A percentile compares a stretch with the other conserved stretches of the same genome.
phyloP scores from a whole-genome alignment of 2,329 filamentous ascomycete genomes.

The Colletotrichum tofieldiae region DNA sequence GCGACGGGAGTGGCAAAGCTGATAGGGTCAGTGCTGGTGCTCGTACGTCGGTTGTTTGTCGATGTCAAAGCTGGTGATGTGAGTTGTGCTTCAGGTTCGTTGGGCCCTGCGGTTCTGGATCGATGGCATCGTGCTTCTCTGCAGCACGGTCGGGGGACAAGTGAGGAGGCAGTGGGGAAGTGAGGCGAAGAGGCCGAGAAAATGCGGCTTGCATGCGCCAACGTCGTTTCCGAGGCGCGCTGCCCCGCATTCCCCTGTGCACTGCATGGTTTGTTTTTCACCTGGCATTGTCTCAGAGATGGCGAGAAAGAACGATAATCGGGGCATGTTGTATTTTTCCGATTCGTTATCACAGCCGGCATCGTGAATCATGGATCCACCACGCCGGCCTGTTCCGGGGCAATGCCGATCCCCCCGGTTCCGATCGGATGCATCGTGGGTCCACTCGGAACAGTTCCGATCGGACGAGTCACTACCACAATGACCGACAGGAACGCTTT shows the following conservation, averaged over 20 bases:
- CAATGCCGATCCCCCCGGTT: background rate
- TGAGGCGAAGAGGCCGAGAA: background rate
- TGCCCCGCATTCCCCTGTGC: background rate
- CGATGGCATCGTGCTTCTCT: background rate
- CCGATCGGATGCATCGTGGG: background rate
- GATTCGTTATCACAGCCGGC: background rate
- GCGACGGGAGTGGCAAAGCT: slow-evolving; percentile 22
- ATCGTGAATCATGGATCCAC: background rate
- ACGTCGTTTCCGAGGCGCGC: background rate
- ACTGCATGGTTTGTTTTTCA: background rate
- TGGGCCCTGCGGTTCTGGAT: too few species aligned
- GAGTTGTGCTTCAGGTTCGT: background rate
- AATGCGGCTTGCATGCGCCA: background rate
- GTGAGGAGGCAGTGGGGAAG: background rate
- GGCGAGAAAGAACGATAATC: background rate
- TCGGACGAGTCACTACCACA: background rate
- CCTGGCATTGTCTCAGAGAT: background rate
- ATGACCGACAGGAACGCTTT: background rate
- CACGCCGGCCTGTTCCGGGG: background rate
- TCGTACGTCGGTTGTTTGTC: background rate
- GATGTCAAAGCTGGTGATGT: slow-evolving; percentile 12
- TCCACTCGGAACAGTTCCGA: background rate
- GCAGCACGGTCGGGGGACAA: background rate
- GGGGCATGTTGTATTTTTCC: background rate
- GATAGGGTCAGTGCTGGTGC: slow-evolving; percentile 17